Evolutionary conservation across 306 rosid species (phyloP), one percentile per base, ranked within the genome.

Genomic region (Lotus japonicus): DNA sequence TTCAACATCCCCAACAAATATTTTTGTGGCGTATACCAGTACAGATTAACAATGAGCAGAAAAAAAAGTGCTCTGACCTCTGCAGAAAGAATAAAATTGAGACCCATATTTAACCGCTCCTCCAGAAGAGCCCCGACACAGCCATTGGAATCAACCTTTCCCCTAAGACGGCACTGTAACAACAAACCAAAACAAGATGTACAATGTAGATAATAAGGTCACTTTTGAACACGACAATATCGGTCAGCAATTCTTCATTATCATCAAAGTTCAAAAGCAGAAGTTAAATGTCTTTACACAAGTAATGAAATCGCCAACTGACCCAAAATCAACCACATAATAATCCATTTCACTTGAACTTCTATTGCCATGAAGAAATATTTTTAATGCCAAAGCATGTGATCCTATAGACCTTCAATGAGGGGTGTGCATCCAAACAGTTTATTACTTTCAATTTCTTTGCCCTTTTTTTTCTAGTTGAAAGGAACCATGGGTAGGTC

Each of bases 121-220:
- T 94, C 99, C 82, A 90, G 80, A 79, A 79, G 86, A 10, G 97
- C 89, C 67, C 95, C 84, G 0, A 65, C 81, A 7, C 77, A 70
- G 31, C 98, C 96, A 55, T 84, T 89, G 67, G 98, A 92, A 81
- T 92, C 98, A 45, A 92, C 80, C 90, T 84, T 92, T 64, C 98
- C 98, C 71, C 98, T 79, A 46, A 92, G 95, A 57, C 95, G 95
- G 74, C 89, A 85, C 96, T 92, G 81, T 36, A 73, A 66, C 39
- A 86, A 31, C 39, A 86, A 31, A 13, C 16, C 77, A 76, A 13
- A 63, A 80, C 38, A 80, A 12, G 15, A 64, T 7, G 26, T 55
- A 7, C 7, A 56, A 77, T 62, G n/a, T 16, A 73, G 36, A 31
- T 31, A 13, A 15, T 59, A 17, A 50, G 65, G 26, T 45, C 26